Conservation (phyloP, 2,329 filamentous ascomycete genomes). For the Beauveria sp. region DNA sequence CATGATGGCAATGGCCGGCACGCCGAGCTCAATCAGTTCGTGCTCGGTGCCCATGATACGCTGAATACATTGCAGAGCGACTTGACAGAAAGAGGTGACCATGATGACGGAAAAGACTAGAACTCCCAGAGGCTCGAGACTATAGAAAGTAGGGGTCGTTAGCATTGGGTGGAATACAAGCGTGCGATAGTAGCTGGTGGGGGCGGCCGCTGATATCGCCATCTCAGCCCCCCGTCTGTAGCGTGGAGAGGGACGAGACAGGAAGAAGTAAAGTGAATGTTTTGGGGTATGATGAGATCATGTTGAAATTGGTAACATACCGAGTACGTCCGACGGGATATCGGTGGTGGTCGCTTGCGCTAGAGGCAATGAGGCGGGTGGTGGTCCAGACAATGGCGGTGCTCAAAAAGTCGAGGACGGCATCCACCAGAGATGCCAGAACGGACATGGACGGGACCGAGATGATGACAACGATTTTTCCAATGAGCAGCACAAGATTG, state of each 20-base stretch:
- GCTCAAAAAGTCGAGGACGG: conserved; percentile 71
- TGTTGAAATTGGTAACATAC: conserved; percentile 20
- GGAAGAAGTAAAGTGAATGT: neutral
- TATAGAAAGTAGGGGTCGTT: conserved; percentile 19
- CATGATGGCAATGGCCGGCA: conserved; percentile 75
- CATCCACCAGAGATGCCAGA: conserved; percentile 71
- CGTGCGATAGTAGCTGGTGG: conserved; percentile 1
- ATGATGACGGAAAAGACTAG: conserved; percentile 79
- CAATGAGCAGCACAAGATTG: conserved; percentile 64
- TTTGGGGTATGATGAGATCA: neutral
- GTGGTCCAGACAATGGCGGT: conserved; percentile 77
- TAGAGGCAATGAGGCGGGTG: conserved; percentile 58
- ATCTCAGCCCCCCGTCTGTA: neutral
- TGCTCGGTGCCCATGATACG: conserved; percentile 55
- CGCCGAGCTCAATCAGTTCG: conserved; percentile 62
- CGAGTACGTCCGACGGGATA: conserved; percentile 70
- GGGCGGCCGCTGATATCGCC: neutral
- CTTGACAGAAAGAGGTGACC: conserved; percentile 78
- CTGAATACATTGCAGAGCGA: conserved; percentile 61
- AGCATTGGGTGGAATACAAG: conserved; percentile 11
- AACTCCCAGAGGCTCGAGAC: conserved; percentile 72
- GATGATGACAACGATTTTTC: conserved; percentile 70
- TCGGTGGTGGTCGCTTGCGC: conserved; percentile 62
- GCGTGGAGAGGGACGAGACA: neutral
- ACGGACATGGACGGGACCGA: conserved; percentile 77